phyloP scores from a whole-genome alignment of 345 rosid species.

The Moricandia arvensis region DNA sequence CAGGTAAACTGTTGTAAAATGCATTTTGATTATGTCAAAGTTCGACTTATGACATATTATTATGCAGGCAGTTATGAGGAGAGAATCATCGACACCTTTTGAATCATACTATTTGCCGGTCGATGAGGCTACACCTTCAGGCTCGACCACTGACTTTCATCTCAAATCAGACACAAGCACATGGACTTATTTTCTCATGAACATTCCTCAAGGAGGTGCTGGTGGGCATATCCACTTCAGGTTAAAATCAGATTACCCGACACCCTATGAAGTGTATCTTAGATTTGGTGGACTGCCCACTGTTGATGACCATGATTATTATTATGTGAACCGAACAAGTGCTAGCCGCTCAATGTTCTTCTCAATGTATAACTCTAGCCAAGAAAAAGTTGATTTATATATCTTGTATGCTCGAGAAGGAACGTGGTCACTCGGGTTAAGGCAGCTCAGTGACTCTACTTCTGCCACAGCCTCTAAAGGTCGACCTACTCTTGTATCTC shows the following conservation, averaged over 20 bases:
- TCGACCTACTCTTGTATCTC: constrained; percentile 58
- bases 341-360: constrained; percentile 66
- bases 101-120: constrained; percentile 81
- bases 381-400: constrained; percentile 76
- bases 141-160: constrained; percentile 52
- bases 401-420: constrained; percentile 86
- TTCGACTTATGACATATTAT: constrained; percentile 5
- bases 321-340: constrained; percentile 63
- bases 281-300: constrained; percentile 82
- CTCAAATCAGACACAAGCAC: constrained; percentile 43
- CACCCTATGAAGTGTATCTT: constrained; percentile 67
- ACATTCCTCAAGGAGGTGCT: constrained; percentile 82
- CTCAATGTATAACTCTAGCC: constrained; percentile 58
- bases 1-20: constrained; percentile 47
- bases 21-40: constrained; percentile 5
- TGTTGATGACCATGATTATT: constrained; percentile 70
- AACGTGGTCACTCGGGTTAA: constrained; percentile 78
- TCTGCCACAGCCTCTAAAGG: constrained; percentile 30
- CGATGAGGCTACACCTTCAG: constrained; percentile 49
- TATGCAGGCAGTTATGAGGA: constrained; percentile 79
- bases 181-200: constrained; percentile 80
- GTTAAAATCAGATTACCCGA: constrained; percentile 49
- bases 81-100: constrained; percentile 52
- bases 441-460: constrained; percentile 45
- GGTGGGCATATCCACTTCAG: constrained; percentile 85